Evolutionary conservation across 805 yeast genomes (phyloP).

Genomic region (Lachancea cidri): DNA sequence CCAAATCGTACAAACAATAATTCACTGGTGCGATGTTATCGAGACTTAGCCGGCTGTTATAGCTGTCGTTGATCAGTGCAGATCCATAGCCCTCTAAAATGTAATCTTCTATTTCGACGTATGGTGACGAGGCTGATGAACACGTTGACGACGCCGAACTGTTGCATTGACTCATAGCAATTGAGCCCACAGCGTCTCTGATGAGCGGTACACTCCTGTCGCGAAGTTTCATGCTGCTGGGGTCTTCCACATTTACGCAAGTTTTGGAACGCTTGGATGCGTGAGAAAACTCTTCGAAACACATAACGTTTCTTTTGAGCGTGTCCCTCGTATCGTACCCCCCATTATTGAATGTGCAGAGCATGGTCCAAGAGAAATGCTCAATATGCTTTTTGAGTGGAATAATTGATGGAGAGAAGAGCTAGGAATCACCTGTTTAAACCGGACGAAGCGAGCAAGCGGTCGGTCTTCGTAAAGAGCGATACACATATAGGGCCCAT

Average conservation of each 20-base stretch:
- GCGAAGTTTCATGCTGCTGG: background rate
- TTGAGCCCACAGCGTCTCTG: slow-evolving; percentile 2
- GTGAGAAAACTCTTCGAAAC: slow-evolving; percentile 1
- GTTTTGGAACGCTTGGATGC: background rate
- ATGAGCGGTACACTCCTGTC: background rate
- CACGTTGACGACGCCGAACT: slow-evolving; percentile 1
- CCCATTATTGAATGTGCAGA: background rate
- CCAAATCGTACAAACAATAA: slow-evolving; percentile 9
- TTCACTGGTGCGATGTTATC: slow-evolving; percentile 8
- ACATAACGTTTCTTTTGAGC: slow-evolving; percentile 4
- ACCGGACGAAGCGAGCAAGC: background rate
- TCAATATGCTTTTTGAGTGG: background rate
- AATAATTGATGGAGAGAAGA: background rate
- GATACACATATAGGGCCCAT: no score
- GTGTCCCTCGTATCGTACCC: background rate
- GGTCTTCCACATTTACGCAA: background rate
- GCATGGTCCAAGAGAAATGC: background rate
- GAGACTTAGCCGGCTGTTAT: slow-evolving; percentile 6
- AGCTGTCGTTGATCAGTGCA: slow-evolving; percentile 7
- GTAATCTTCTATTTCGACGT: slow-evolving; percentile 10
- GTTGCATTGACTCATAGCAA: slow-evolving; percentile 3
- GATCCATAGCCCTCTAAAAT: slow-evolving; percentile 9
- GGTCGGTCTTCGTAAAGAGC: background rate
- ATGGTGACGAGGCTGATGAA: slow-evolving; percentile 6
- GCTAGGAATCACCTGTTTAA: background rate